Evolutionary conservation across 2,329 filamentous ascomycete species (phyloP).

Genomic region (Sclerotinia glacialis): DNA sequence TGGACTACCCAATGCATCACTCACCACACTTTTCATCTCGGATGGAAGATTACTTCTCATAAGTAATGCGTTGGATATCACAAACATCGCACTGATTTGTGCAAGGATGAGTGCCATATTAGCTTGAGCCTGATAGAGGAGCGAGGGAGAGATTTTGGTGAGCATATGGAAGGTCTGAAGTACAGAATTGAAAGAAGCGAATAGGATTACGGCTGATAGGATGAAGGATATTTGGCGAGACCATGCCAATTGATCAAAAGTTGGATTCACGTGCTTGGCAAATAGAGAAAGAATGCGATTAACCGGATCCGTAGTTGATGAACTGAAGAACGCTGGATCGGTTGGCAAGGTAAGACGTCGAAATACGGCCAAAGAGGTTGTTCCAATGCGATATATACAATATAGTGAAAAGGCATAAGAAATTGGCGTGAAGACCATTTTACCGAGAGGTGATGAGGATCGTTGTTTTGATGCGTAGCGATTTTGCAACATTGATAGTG

Average conservation of each 20-base stretch:
- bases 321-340: conserved; percentile 43
- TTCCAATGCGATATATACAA: conserved; percentile 78
- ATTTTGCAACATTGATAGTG: conserved; percentile 60
- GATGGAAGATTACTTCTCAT: conserved; percentile 74
- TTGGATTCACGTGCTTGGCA: conserved; percentile 79
- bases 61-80: conserved; percentile 75
- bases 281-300: conserved; percentile 78
- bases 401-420: conserved; percentile 73
- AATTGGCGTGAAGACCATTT: conserved; percentile 57
- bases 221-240: conserved; percentile 81
- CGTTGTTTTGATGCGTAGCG: conserved; percentile 63
- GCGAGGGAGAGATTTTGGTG: conserved; percentile 67
- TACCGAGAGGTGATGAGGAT: conserved; percentile 65
- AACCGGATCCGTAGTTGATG: conserved; percentile 75
- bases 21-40: conserved; percentile 74
- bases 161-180: conserved; percentile 84
- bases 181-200: conserved; percentile 76
- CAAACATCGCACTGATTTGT: conserved; percentile 80
- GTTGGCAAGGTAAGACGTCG: conserved; percentile 49
- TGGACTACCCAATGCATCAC: conserved; percentile 73
- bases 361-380: conserved; percentile 66
- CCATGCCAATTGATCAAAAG: conserved; percentile 79
- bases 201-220: conserved; percentile 77
- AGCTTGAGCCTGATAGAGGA: conserved; percentile 68
- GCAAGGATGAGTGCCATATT: conserved; percentile 77